Evolutionary conservation across 2,329 filamentous ascomycete genomes (phyloP), one percentile per base, ranked within the genome.

Genomic region (Rhynchosporium secalis): DNA sequence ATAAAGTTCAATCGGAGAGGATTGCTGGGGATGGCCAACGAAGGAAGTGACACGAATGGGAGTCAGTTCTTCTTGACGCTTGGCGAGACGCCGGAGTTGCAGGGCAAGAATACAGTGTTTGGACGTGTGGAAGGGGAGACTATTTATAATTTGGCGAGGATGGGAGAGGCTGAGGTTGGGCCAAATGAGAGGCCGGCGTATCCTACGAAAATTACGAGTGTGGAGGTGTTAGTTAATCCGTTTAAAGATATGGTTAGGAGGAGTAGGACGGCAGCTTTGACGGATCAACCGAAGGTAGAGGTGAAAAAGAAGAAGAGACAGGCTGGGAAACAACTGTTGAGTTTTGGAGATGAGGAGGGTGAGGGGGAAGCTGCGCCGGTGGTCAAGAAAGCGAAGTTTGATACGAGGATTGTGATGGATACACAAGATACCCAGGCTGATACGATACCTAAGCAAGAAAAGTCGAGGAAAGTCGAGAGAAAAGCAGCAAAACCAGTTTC

Each of bases 51-150:
- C 71, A 90, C 90, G 60, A 98, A 98, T 78, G 91, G 92, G 40
- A 96, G 92, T 75, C 95, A 99, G 76, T 98, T 98, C 81, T 99
- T 99, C 79, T 88, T 99, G 65, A 98, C 95, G 0, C 78, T 99
- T 58, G 92, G 86, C 66, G 92, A 89, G 73, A 82, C 93, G 29
- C 87, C 92, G 31, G 92, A 98, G 79, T 76, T 99, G 72, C 91
- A 89, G 69, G 90, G 89, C 57, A 91, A 91, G 77, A 97, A 97
- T 75, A 98, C 95, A 0, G 79, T 98, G 75, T 98, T 99, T 79
- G 95, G 95, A 20, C 83, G 95, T 61, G 84, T 99, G 49, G 92
- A 90, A 41, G 95, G 94, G 33, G 92, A 98, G 68, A 97, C 94
- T 15, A 95, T 99, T 60, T 99, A 96, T 78, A 98, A 97, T 75